Conservation (phyloP, 192 early-diverging fungal species). For the Helicostylum pulchrum region DNA sequence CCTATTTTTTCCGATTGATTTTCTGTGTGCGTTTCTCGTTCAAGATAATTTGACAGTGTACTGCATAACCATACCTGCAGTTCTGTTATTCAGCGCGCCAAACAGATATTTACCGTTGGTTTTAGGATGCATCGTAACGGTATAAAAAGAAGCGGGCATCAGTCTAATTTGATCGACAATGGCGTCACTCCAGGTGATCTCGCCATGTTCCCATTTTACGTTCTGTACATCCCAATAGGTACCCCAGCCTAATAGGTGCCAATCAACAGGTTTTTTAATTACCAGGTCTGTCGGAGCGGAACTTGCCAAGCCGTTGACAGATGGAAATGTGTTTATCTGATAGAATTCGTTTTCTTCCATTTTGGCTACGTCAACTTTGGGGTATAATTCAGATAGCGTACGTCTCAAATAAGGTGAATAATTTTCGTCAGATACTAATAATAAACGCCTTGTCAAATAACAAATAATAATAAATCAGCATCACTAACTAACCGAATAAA, state of each 20-base stretch:
- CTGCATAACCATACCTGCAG: conserved; percentile 15
- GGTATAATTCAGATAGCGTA: conserved; percentile 16
- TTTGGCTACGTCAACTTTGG: not conserved
- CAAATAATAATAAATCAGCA: not conserved
- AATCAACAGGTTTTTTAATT: conserved; percentile 2
- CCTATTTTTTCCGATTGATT: not conserved
- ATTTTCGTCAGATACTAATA: conserved; percentile 29
- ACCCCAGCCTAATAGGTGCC: conserved; percentile 36
- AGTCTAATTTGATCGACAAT: conserved; percentile 1
- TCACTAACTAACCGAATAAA: conserved; percentile 20
- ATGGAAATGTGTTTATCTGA: conserved; percentile 14
- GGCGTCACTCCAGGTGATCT: not conserved
- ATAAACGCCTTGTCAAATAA: not conserved
- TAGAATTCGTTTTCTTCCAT: not conserved
- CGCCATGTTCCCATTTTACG: conserved; percentile 23
- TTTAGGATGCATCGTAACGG: conserved; percentile 9
- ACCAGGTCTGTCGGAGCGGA: conserved; percentile 9
- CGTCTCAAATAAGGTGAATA: conserved; percentile 18
- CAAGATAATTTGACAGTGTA: conserved; percentile 28
- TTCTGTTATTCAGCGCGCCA: conserved; percentile 1
- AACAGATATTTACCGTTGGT: not conserved
- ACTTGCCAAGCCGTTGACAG: conserved; percentile 25
- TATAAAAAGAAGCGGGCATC: conserved; percentile 29
- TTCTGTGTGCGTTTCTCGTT: too few relatives aligned
- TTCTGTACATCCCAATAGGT: conserved; percentile 13